Evolutionary conservation across 2,329 filamentous ascomycete genomes (phyloP).

Genomic region (Cryphonectria japonica): DNA sequence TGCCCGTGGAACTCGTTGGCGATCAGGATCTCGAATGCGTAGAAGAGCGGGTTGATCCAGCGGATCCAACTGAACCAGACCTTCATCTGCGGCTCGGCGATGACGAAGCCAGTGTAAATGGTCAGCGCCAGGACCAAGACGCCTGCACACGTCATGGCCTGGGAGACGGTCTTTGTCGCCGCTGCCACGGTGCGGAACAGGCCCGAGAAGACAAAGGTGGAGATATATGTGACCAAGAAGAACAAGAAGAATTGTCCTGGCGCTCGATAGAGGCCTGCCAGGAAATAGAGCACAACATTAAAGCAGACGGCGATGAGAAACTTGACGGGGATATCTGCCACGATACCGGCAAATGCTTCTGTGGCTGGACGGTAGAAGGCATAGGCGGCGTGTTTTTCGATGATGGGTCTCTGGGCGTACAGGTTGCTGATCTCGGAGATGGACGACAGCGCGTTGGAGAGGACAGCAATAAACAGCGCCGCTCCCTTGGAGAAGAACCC

Average conservation of each 20-base stretch:
- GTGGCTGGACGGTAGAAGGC: slow-evolving; percentile 56
- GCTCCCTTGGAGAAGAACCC: slow-evolving; percentile 60
- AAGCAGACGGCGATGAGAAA: slow-evolving; percentile 54
- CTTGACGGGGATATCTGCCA: slow-evolving; percentile 62
- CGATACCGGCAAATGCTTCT: slow-evolving; percentile 58
- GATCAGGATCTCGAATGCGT: slow-evolving; percentile 74
- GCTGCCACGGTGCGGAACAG: slow-evolving; percentile 76
- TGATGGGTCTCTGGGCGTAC: slow-evolving; percentile 51
- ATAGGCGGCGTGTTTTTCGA: slow-evolving; percentile 53
- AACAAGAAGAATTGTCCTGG: slow-evolving; percentile 76
- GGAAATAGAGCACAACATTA: slow-evolving; percentile 63
- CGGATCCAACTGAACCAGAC: slow-evolving; percentile 78
- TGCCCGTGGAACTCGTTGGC: slow-evolving; percentile 71
- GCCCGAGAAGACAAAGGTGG: slow-evolving; percentile 74
- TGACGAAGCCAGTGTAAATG: slow-evolving; percentile 63
- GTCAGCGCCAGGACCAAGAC: slow-evolving; percentile 63
- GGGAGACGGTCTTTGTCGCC: slow-evolving; percentile 66
- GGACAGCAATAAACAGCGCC: slow-evolving; percentile 61
- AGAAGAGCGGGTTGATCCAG: slow-evolving; percentile 74
- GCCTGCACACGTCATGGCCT: slow-evolving; percentile 58
- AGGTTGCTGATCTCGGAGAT: slow-evolving; percentile 56
- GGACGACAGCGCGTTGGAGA: slow-evolving; percentile 19
- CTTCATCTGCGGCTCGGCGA: slow-evolving; percentile 61
- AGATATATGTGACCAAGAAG: slow-evolving; percentile 69
- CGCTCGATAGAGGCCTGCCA: slow-evolving; percentile 57